phyloP scores from a whole-genome alignment of 2,329 filamentous ascomycete species.

The Phialemonium atrogriseum region DNA sequence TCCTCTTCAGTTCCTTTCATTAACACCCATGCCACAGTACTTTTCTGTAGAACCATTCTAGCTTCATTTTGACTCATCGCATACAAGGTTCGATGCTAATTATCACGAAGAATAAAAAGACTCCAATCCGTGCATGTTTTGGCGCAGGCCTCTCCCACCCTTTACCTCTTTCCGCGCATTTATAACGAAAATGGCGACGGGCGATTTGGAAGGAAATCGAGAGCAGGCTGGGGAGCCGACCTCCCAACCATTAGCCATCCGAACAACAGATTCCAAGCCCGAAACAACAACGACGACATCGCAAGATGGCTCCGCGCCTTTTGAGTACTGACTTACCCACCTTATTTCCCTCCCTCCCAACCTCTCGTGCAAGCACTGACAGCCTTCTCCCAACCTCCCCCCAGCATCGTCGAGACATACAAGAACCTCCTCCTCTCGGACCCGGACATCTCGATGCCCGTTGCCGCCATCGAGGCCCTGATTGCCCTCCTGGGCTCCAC shows the following conservation, averaged over 20 bases:
- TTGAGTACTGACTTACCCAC: no score
- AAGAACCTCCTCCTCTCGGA: slow-evolving; percentile 52
- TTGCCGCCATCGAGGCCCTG: slow-evolving; percentile 56
- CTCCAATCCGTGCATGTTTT: slow-evolving; percentile 3
- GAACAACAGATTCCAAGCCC: slow-evolving; percentile 1
- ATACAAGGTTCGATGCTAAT: no score
- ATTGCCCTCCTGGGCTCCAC: slow-evolving; percentile 77
- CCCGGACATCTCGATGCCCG: slow-evolving; percentile 85
- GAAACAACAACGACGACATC: slow-evolving; percentile 1
- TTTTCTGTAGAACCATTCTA: no score
- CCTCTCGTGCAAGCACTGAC: background rate
- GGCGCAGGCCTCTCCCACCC: background rate
- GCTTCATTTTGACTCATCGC: no score
- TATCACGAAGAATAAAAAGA: no score
- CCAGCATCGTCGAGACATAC: slow-evolving; percentile 50
- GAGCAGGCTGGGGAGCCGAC: slow-evolving; percentile 1
- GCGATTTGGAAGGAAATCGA: no score
- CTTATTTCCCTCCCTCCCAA: no score
- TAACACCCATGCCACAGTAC: no score
- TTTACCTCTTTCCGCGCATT: background rate
- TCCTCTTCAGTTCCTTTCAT: no score
- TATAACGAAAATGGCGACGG: slow-evolving; percentile 2
- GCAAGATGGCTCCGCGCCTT: slow-evolving; percentile 12
- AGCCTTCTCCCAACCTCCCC: slow-evolving; percentile 1
- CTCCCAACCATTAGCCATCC: slow-evolving; percentile 5